Evolutionary conservation across 208 protist species (phyloP).

Genomic region (Kentomonas sorsogonicus): DNA sequence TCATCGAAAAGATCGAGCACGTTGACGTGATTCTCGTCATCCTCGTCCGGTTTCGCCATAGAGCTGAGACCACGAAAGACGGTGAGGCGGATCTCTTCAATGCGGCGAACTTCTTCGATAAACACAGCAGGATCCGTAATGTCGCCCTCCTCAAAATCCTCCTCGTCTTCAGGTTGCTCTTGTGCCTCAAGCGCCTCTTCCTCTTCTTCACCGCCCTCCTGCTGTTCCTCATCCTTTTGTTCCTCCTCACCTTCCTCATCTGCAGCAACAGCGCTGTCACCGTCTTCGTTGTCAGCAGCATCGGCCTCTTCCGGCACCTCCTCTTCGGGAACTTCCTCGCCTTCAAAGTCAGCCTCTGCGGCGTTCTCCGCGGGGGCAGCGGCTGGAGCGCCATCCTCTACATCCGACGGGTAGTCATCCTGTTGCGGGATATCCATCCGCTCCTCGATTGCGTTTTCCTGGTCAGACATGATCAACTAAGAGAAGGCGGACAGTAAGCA

Average conservation of each 20-base stretch:
- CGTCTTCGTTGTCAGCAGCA: constrained; percentile 5
- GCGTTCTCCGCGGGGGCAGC: too few species aligned
- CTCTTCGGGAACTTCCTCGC: constrained; percentile 7
- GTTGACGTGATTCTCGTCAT: constrained; percentile 13
- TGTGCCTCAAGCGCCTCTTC: constrained; percentile 1
- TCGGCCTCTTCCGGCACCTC: not conserved
- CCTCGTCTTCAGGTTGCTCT: constrained; percentile 8
- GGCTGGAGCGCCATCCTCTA: too few species aligned
- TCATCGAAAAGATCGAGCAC: constrained; percentile 38
- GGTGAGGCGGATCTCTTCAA: constrained; percentile 36
- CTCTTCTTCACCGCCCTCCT: constrained; percentile 9
- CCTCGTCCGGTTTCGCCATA: constrained; percentile 15
- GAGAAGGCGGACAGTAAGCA: too few species aligned
- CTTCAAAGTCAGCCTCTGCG: constrained; percentile 2
- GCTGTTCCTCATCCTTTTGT: constrained; percentile 2
- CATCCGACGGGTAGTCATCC: too few species aligned
- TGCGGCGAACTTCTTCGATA: constrained; percentile 29
- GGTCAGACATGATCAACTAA: too few species aligned
- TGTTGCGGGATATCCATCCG: too few species aligned
- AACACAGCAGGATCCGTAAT: constrained; percentile 21
- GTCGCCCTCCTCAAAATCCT: constrained; percentile 8
- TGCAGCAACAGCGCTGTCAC: not conserved
- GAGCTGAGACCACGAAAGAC: constrained; percentile 44
- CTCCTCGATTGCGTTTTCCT: too few species aligned
- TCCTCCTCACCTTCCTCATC: constrained; percentile 7